A percentile compares a stretch with the other conserved stretches of the same genome.
Conservation (phyloP, 2,329 filamentous ascomycete genomes). For the Fusarium pilosicola region DNA sequence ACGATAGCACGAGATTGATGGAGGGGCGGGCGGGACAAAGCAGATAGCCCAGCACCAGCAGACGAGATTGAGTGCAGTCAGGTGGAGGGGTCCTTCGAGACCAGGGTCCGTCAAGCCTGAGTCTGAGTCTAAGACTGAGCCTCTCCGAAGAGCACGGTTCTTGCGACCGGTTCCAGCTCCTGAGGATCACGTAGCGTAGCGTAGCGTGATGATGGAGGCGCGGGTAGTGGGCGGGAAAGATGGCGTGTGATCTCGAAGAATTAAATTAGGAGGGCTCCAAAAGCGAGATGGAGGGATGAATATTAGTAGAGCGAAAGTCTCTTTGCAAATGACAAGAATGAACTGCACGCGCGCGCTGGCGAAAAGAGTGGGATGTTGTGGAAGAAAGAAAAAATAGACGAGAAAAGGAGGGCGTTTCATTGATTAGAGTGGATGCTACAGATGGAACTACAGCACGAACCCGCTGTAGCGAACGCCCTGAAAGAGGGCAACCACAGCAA, state of each 20-base stretch:
- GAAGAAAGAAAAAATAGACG: conserved; percentile 21
- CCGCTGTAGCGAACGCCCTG: conserved; percentile 24
- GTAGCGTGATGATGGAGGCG: conserved; percentile 43
- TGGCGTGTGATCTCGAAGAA: conserved; percentile 40
- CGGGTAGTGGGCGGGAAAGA: conserved; percentile 39
- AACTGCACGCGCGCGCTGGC: conserved; percentile 11
- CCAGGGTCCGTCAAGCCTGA: conserved; percentile 31
- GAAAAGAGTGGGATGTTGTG: conserved; percentile 31
- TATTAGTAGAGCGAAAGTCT: conserved; percentile 6
- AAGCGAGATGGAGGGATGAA: conserved; percentile 23
- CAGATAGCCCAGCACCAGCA: conserved; percentile 19
- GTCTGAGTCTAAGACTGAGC: conserved; percentile 11
- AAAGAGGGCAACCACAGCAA: conserved; percentile 17
- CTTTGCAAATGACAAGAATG: background rate
- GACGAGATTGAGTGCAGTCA: conserved; percentile 39
- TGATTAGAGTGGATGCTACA: conserved; percentile 29
- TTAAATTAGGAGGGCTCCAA: conserved; percentile 39
- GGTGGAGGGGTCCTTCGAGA: conserved; percentile 37
- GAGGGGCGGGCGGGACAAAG: conserved; percentile 38
- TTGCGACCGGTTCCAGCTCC: conserved; percentile 14
- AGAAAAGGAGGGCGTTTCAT: conserved; percentile 29
- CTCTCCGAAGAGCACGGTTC: conserved; percentile 35
- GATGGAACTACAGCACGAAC: conserved; percentile 25
- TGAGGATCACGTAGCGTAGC: conserved; percentile 14
- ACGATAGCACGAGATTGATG: conserved; percentile 37